Percentiles rank a stretch among this genome's conserved stretches.
phyloP scores from a whole-genome alignment of 192 early-diverging fungal genomes.

The Coemansia guatemalensis region DNA sequence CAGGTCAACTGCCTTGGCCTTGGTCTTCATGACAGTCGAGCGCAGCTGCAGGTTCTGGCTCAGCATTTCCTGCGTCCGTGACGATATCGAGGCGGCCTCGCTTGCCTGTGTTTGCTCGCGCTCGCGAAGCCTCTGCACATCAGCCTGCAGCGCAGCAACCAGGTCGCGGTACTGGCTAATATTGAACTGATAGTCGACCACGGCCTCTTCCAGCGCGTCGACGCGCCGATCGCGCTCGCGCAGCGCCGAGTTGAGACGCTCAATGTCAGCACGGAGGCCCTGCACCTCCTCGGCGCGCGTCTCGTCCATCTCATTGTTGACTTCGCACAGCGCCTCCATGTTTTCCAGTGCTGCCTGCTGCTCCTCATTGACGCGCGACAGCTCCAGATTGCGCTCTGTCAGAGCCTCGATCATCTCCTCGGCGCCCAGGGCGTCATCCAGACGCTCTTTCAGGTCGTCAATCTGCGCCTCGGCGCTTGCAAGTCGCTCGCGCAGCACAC shows the following conservation, averaged over 20 bases:
- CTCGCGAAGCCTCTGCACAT: conserved; percentile 70
- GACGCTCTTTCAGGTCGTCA: conserved; percentile 76
- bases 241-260: conserved; percentile 69
- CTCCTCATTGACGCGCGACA: conserved; percentile 70
- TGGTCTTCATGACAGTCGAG: conserved; percentile 74
- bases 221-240: conserved; percentile 61
- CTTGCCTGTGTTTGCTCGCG: conserved; percentile 62
- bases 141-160: conserved; percentile 72
- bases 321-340: conserved; percentile 84
- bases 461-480: conserved; percentile 67
- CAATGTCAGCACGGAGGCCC: conserved; percentile 75
- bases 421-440: conserved; percentile 80
- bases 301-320: conserved; percentile 93
- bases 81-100: conserved; percentile 58
- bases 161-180: conserved; percentile 85
- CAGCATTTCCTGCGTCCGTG: conserved; percentile 79
- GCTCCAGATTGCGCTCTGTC: conserved; percentile 77
- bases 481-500: conserved; percentile 55
- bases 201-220: conserved; percentile 70
- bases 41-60: conserved; percentile 79
- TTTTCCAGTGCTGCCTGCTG: conserved; percentile 76
- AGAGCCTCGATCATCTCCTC: conserved; percentile 85
- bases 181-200: conserved; percentile 84
- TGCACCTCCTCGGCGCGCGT: conserved; percentile 87
- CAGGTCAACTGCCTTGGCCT: conserved; percentile 88